phyloP scores from a whole-genome alignment of 1,284 basidiomycete genomes.

The Boletus semigastroideus region DNA sequence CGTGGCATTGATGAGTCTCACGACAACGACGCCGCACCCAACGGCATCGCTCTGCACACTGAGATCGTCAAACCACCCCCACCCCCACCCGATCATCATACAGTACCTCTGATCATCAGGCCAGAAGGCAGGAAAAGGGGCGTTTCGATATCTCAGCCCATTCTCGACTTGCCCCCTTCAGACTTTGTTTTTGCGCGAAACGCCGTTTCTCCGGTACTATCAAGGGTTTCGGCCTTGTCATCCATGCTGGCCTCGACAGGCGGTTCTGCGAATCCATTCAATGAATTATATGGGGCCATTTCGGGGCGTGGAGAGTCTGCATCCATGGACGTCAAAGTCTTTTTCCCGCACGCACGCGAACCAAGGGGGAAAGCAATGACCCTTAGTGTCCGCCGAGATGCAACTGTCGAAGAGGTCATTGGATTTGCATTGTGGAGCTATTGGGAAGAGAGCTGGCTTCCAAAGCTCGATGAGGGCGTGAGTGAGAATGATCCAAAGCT shows the following conservation, averaged over 20 bases:
- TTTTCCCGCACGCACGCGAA: constrained; percentile 80
- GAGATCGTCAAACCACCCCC: constrained; percentile 44
- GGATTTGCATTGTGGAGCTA: constrained; percentile 92
- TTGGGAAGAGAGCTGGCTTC: constrained; percentile 85
- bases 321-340: constrained; percentile 73
- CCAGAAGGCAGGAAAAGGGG: constrained; percentile 30
- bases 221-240: constrained; percentile 59
- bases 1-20: constrained; percentile 25
- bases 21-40: constrained; percentile 14
- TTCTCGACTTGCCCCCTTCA: constrained; percentile 21
- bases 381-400: constrained; percentile 81
- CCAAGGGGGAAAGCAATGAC: constrained; percentile 60
- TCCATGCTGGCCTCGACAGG: constrained; percentile 63
- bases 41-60: constrained; percentile 40
- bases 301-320: constrained; percentile 69
- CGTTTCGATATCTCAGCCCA: constrained; percentile 25
- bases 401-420: constrained; percentile 93
- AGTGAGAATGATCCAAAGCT: constrained; percentile 63
- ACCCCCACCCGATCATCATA: constrained; percentile 15
- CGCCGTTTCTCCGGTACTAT: constrained; percentile 43
- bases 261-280: constrained; percentile 73
- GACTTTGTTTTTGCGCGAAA: constrained; percentile 53
- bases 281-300: constrained; percentile 78
- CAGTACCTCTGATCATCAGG: constrained; percentile 12
- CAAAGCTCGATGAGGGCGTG: constrained; percentile 65